phyloP scores from a whole-genome alignment of 2,329 filamentous ascomycete genomes.

The Albophoma yamanashiensis region DNA sequence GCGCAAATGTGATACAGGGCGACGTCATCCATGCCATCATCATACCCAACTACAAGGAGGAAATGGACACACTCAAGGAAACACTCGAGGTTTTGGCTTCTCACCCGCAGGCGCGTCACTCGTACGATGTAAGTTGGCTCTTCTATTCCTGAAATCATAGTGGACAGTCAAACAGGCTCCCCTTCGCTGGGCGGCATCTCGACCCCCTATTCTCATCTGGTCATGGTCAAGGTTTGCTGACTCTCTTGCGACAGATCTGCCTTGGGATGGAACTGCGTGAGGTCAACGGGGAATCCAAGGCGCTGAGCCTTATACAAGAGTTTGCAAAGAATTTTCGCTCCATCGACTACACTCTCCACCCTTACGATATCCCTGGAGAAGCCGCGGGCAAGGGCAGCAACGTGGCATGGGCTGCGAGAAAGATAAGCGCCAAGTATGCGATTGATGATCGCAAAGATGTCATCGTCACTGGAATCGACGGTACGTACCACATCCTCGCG shows the following conservation, averaged over 20 bases:
- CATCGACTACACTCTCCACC: conserved; percentile 59
- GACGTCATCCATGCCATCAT: conserved; percentile 55
- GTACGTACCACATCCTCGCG: conserved; percentile 42
- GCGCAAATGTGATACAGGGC: conserved; percentile 26
- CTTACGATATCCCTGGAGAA: conserved; percentile 53
- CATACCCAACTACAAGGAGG: conserved; percentile 66
- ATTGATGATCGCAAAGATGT: conserved; percentile 45
- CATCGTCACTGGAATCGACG: conserved; percentile 62
- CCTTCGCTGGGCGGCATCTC: neutral
- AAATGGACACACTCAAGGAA: conserved; percentile 55
- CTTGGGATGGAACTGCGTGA: conserved; percentile 66
- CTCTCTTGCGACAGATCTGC: conserved; percentile 41
- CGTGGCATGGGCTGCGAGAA: conserved; percentile 58
- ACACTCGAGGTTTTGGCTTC: conserved; percentile 59
- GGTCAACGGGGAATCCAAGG: conserved; percentile 48
- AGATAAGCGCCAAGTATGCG: conserved; percentile 51
- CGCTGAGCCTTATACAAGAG: conserved; percentile 47
- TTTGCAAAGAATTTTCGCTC: conserved; percentile 55
- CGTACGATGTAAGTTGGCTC: conserved; percentile 57
- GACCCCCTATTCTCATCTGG: neutral
- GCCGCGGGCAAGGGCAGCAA: conserved; percentile 68
- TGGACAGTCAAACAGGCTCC: neutral
- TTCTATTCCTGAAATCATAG: too few relatives aligned
- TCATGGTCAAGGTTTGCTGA: conserved; percentile 2
- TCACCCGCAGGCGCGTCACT: conserved; percentile 50